A percentile compares a stretch with the other conserved stretches of the same genome.
phyloP scores from a whole-genome alignment of 2,329 filamentous ascomycete genomes.

The Raffaelea deltoideospora region DNA sequence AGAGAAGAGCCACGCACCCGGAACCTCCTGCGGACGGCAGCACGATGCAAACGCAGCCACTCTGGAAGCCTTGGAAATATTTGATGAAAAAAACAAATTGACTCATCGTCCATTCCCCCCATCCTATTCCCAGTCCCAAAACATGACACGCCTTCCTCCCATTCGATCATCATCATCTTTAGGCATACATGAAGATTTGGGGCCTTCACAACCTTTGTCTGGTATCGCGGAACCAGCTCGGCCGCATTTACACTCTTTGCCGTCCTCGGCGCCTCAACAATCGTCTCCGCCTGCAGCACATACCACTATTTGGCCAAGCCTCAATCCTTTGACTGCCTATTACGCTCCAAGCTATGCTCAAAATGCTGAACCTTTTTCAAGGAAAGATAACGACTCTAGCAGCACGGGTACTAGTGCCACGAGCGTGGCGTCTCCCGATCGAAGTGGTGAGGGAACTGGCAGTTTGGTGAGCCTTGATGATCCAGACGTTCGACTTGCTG shows the following conservation, averaged over 20 bases:
- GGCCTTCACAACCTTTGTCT: too few species aligned
- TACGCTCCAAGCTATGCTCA: slow-evolving; percentile 29
- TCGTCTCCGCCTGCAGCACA: slow-evolving; percentile 16
- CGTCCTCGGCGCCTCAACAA: slow-evolving; percentile 10
- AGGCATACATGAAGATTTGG: too few species aligned
- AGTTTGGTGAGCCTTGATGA: slow-evolving; percentile 46
- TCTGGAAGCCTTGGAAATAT: too few species aligned
- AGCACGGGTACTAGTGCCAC: slow-evolving; percentile 20
- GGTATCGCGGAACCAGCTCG: too few species aligned
- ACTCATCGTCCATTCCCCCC: too few species aligned
- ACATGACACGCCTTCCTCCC: too few species aligned
- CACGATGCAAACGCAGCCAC: too few species aligned
- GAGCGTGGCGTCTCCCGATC: slow-evolving; percentile 23
- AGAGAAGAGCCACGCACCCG: too few species aligned
- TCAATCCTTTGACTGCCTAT: slow-evolving; percentile 34
- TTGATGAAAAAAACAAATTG: too few species aligned
- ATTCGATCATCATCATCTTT: too few species aligned
- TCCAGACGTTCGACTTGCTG: slow-evolving; percentile 53
- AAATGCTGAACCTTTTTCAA: slow-evolving; percentile 22
- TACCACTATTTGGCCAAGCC: slow-evolving; percentile 37
- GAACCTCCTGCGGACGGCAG: too few species aligned
- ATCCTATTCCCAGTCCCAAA: too few species aligned
- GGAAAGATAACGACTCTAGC: slow-evolving; percentile 26
- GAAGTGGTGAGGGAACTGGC: slow-evolving; percentile 26
- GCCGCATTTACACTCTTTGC: neutral